Evolutionary conservation across 2,329 filamentous ascomycete genomes (phyloP), one percentile per base, ranked within the genome.

Genomic region (Ascochyta pisi): DNA sequence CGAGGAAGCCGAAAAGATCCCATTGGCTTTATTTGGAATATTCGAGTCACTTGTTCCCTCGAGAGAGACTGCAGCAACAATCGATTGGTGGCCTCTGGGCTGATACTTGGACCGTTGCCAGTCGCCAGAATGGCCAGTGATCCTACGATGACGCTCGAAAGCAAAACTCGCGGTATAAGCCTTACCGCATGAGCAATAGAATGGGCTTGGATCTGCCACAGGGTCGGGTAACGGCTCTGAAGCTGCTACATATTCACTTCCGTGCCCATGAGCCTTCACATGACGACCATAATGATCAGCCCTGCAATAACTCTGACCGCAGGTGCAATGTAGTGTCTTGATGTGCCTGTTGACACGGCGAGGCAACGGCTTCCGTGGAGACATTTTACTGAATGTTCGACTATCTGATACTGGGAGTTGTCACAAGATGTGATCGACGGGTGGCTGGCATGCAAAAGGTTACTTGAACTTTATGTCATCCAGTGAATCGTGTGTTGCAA

Each of bases 241-340:
- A 5, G 22, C 35, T 13, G 42, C 50, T 35, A 52, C n/a, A 15
- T 26, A 41, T 24, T 35, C 29, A 45, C 50, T 46, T 22, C 29
- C n/a, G 29, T 52, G 50, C 23, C 23, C 15, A 29, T 7, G 22
- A 2, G n/a, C 5, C 22, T 22, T 19, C 12, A 45, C 39, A 19
- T 52, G 50, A 4, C 22, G 34, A 29, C 40, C 35, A 15, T 34
- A 52, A 19, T 40, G 37, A 19, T 46, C 50, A 27, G 42, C 50
- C 26, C 50, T 42, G 12, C 42, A 46, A 16, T 46, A 46, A 3
- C 42, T 34, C 13, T 26, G 12, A 4, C 29, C 37, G 35, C 50
- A 52, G 15, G 35, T 37, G 10, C 50, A 52, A 8, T 52, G 50
- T 23, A 52, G 16, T n/a, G 42, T 34, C 16, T 39, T 52, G n/a